Base-by-base conservation (phyloP, 1,139 yeast species). In the Blastobotrys illinoisensis region DNA sequence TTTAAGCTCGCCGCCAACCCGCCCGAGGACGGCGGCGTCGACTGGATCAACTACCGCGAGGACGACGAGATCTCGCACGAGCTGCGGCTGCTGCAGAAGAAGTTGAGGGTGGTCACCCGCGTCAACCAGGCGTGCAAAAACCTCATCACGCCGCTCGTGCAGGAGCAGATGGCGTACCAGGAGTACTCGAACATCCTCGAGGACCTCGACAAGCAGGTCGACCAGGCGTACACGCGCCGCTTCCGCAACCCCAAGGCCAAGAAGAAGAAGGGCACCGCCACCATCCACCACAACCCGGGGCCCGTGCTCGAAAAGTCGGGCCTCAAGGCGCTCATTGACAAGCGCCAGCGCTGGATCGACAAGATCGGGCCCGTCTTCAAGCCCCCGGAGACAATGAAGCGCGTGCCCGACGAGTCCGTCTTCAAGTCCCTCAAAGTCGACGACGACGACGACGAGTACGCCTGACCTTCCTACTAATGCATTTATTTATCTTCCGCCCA, bases 11-110 rank as follows among this genome's bases (percentile, higher is more conserved):
- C 49, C 9, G 71, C 28, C 32, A 26, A 52, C 47, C 14, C 46
- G 49, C 56, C 65, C 66, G 47, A 54, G 46, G 56, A 54, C 44
- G 66, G 60, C 46, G 88, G 85, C 56, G 79, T 79, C 50, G 89
- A 85, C 68, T 91, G 97, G 97, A 74, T 86, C 21, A 78, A 79
- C 54, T 85, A 86, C 48, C 79, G 86, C 59, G 97, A 95, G 68
- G 99, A 95, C 69, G 99, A 95, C 70, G 99, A 95, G 69, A 83
- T 95, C 6, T 86, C 96, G 60, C 84, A 86, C 0, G 98, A 93
- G 65, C 74, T 93, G 59, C 77, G 99, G 58, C 70, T 72, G 21
- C 73, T 91, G 52, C 98, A 95, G 67, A 74, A 75, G 48, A 84
- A 87, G 57, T 74, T 95, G 56, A 80, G 79, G 58, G 79, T 77